These are phyloP conservation scores for Solanum lycopersicoides DNA, from an alignment of 257 asterid genomes.

Conservation along the genomic window DNA sequence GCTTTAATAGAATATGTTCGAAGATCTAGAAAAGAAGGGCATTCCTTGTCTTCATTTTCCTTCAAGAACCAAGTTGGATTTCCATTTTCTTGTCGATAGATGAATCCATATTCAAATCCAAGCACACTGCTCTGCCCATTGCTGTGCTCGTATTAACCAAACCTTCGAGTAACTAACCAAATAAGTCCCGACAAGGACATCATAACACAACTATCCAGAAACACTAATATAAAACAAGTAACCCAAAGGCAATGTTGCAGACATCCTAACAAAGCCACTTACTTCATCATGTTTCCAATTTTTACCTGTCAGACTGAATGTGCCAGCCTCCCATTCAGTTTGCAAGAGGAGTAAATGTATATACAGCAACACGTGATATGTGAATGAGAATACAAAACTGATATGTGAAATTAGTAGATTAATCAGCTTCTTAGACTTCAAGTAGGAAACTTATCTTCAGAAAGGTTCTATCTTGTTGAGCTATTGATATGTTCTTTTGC, in stretches of 20 bases:
- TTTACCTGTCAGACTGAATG: neutral
- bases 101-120: neutral
- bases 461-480: neutral
- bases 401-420: neutral
- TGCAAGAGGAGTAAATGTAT: neutral
- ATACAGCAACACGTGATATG: neutral
- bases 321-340: neutral
- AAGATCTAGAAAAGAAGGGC: neutral
- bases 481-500: neutral
- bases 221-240: neutral
- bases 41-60: neutral
- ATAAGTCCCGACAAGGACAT: neutral
- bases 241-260: neutral
- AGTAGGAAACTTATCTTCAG: neutral
- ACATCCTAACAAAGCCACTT: neutral
- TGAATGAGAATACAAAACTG: neutral
- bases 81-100: neutral
- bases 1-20: neutral
- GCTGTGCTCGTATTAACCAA: neutral
- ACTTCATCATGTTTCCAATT: neutral
- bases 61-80: neutral
- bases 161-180: neutral
- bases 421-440: neutral
- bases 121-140: neutral
- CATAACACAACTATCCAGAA: neutral